Evolutionary conservation across 495 filamentous ascomycete genomes (phyloP).

Genomic region (Choiromyces venosus): DNA sequence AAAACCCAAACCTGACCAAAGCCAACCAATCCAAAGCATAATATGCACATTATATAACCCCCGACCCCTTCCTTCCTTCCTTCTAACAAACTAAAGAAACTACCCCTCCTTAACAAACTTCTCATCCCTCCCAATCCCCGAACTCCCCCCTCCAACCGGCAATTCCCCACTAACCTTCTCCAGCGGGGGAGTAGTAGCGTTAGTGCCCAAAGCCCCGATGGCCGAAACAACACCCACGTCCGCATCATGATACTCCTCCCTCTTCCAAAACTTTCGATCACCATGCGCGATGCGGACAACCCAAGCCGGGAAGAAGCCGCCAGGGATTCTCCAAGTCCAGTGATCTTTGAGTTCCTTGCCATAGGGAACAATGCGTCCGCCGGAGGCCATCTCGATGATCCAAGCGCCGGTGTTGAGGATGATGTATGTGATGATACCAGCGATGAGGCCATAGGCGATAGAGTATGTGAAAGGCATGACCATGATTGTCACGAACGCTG

Average conservation of each 20-base stretch:
- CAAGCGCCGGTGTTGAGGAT: slow-evolving; percentile 61
- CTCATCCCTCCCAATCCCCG: neutral
- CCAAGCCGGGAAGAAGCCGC: slow-evolving; percentile 67
- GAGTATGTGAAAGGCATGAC: slow-evolving; percentile 77
- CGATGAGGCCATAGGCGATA: slow-evolving; percentile 73
- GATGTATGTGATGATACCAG: slow-evolving; percentile 69
- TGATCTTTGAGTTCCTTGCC: slow-evolving; percentile 67
- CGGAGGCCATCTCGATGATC: slow-evolving; percentile 57
- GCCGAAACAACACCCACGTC: slow-evolving; percentile 13
- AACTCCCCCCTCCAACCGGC: neutral
- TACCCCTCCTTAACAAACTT: slow-evolving; percentile 1
- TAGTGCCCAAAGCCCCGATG: no score
- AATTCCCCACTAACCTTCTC: neutral
- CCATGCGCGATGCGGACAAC: slow-evolving; percentile 55
- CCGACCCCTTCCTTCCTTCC: neutral
- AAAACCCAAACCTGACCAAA: slow-evolving; percentile 8
- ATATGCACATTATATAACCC: slow-evolving; percentile 22
- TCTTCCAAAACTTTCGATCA: slow-evolving; percentile 62
- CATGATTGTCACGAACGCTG: slow-evolving; percentile 72
- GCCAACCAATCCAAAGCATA: slow-evolving; percentile 16
- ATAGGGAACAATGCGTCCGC: slow-evolving; percentile 63
- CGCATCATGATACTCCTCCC: slow-evolving; percentile 29
- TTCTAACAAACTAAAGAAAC: neutral
- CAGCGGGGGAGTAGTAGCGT: slow-evolving; percentile 5
- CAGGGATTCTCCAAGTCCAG: slow-evolving; percentile 64